Percentiles rank a stretch among this genome's conserved stretches.
phyloP scores from a whole-genome alignment of 208 protist genomes.

The Chromosphaera perkinsii region DNA sequence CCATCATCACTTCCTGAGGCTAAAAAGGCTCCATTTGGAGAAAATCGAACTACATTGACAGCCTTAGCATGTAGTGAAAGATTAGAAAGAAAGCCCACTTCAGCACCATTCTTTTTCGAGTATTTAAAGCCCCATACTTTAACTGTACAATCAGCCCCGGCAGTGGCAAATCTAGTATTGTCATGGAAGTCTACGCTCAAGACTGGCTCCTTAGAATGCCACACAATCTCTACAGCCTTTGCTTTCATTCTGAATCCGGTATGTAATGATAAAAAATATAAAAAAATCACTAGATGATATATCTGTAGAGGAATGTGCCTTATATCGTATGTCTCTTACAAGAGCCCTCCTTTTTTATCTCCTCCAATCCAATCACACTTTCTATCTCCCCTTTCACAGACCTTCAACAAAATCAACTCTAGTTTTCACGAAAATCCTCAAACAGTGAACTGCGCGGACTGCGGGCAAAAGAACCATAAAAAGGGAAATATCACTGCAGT shows the following conservation, averaged over 20 bases:
- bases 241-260: constrained; percentile 30
- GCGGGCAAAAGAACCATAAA: no score
- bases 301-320: no score
- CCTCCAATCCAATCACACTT: no score
- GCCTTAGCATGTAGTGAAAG: constrained; percentile 17
- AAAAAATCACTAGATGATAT: no score
- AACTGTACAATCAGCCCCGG: constrained; percentile 30
- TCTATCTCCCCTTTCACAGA: no score
- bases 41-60: constrained; percentile 39
- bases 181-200: constrained; percentile 6
- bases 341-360: no score
- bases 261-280: no score
- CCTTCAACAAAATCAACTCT: no score
- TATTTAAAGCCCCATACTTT: constrained; percentile 33
- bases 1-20: constrained; percentile 28
- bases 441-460: no score
- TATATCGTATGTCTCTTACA: no score
- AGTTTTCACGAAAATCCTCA: no score
- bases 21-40: constrained; percentile 12
- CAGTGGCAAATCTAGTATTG: constrained; percentile 30
- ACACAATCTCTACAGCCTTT: constrained; percentile 8
- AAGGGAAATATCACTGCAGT: no score
- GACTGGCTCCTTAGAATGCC: constrained; percentile 19
- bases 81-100: constrained; percentile 24
- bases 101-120: not conserved